Percentiles rank a stretch among this genome's conserved stretches.
These are phyloP conservation scores for Fusarium buxicola DNA, from an alignment of 2,329 filamentous ascomycete genomes.

Conservation along the genomic window DNA sequence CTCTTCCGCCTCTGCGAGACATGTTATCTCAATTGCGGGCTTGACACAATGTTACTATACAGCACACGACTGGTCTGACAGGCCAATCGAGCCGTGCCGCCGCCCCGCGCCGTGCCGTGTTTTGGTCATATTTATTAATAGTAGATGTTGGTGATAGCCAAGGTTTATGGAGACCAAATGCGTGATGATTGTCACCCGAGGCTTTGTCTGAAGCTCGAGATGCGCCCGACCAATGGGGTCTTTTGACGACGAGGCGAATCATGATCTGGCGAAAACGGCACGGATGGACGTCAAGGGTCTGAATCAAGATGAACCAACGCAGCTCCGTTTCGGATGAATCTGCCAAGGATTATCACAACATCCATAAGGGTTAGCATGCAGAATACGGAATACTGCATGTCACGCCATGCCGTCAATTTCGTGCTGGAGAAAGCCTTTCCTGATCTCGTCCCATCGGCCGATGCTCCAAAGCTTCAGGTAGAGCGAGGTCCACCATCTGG, in stretches of 20 bases:
- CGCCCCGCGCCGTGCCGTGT: conserved; percentile 23
- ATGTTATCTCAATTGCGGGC: neutral
- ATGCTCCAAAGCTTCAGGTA: conserved; percentile 2
- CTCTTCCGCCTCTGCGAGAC: neutral
- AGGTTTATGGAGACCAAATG: neutral
- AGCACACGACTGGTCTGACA: neutral
- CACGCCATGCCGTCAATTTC: conserved; percentile 1
- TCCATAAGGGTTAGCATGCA: no score
- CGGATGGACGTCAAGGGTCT: conserved; percentile 1
- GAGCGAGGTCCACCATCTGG: conserved; percentile 9
- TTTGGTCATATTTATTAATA: conserved; percentile 1
- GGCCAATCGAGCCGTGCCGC: conserved; percentile 31
- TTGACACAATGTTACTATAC: neutral
- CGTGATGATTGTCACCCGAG: neutral
- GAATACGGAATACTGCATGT: no score
- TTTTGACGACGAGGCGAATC: conserved; percentile 8
- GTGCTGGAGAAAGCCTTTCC: neutral
- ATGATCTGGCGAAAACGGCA: neutral
- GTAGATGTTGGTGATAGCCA: no score
- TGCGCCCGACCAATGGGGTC: conserved; percentile 9
- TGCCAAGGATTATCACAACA: no score
- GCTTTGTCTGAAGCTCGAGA: neutral
- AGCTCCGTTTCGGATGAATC: no score
- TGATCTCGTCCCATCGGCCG: neutral
- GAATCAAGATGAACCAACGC: neutral